Evolutionary conservation across 2,329 filamentous ascomycete species (phyloP), one percentile per base, ranked within the genome.

Genomic region (Pestalotiopsis sp.): DNA sequence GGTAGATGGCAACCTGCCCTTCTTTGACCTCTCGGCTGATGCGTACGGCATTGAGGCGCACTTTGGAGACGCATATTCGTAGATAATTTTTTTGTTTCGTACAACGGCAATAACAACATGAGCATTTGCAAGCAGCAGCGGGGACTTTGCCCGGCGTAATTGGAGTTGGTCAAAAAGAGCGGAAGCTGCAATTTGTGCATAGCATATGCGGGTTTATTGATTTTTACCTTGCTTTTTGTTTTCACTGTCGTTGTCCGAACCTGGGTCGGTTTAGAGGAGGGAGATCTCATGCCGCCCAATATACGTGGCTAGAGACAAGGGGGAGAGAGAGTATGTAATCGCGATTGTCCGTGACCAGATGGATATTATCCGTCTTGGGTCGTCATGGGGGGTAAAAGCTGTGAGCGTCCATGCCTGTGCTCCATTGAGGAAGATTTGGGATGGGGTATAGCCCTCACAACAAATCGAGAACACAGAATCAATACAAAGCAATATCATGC

Each of bases 111-210:
- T 9, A 9, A 23, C n/a, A 49, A n/a, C n/a, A 64, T 27, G 9
- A 64, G 61, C 61, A 64, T 64, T 64, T 64, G n/a, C 59, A 52
- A 45, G 61, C 61, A 45, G n/a, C 39, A 52, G 45, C 45, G n/a
- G 61, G 61, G 61, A 64, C 39, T 49, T 52, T 64, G 61, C 61
- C 61, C 36, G 61, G 61, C 61, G 61, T 49, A 64, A 49, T 49
- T 27, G 61, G 61, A 64, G 61, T 64, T 64, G 61, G 39, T 9
- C 39, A 64, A 64, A 36, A 64, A 64, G 61, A 64, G 25, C 39
- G 39, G 20, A 27, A 25, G 61, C 20, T 36, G 59, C 23, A n/a
- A 49, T 49, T 45, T 64, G 25, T 64, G 25, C 61, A 39, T 39
- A 49, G 38, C 61, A 23, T 3, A 31, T 45, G 31, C 9, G 14